A percentile compares a stretch with the other conserved stretches of the same genome.
phyloP scores from a whole-genome alignment of 768 basidiomycete genomes.

The Auricularia sp. region DNA sequence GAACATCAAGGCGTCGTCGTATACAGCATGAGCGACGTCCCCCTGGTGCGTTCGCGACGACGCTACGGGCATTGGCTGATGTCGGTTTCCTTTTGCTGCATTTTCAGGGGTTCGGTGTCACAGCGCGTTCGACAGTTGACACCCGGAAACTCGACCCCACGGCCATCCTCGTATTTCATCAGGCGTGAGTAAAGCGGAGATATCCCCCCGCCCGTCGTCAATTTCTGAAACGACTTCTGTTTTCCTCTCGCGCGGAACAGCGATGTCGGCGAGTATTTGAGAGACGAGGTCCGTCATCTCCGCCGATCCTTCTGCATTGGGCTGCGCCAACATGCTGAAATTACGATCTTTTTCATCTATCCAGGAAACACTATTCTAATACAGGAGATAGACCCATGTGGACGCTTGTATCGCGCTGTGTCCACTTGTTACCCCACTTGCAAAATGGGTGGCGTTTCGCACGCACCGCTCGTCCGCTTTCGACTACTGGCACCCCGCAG shows the following conservation, averaged over 20 bases:
- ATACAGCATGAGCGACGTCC: conserved; percentile 91
- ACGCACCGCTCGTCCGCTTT: neutral
- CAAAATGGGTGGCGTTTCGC: neutral
- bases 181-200: conserved; percentile 53
- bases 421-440: neutral
- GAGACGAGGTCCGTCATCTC: conserved; percentile 65
- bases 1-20: conserved; percentile 98
- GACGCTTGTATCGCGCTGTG: neutral
- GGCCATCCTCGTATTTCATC: conserved; percentile 95
- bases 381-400: neutral
- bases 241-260: conserved; percentile 29
- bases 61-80: neutral
- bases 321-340: neutral
- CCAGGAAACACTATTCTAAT: conserved; percentile 71
- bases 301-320: neutral
- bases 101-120: conserved; percentile 89
- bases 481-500: neutral
- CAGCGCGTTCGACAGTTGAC: conserved; percentile 89
- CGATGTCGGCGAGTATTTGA: conserved; percentile 95
- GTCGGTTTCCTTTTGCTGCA: conserved; percentile 7
- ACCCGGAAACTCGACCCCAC: conserved; percentile 96
- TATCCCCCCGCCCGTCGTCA: neutral
- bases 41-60: conserved; percentile 49
- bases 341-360: neutral
- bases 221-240: conserved; percentile 1